A percentile compares a stretch with the other conserved stretches of the same genome.
phyloP scores from a whole-genome alignment of 2,329 filamentous ascomycete genomes.

The Emergomyces africanus region DNA sequence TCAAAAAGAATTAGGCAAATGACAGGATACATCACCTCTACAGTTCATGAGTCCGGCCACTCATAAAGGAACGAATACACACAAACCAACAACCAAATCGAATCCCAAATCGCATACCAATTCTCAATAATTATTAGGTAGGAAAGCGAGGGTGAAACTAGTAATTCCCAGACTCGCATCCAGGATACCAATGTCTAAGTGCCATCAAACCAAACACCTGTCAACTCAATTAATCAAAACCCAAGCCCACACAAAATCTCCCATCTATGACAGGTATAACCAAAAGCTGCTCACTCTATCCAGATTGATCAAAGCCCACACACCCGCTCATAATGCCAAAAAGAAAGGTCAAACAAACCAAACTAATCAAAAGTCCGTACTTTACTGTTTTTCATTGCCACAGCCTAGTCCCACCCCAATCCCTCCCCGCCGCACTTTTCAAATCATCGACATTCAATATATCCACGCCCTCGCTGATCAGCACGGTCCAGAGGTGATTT shows the following conservation, averaged over 20 bases:
- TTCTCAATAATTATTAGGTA: neutral
- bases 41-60: neutral
- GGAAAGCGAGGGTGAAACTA: neutral
- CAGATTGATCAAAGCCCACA: neutral
- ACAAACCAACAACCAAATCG: neutral
- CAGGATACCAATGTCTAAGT: neutral
- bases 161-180: neutral
- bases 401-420: slow-evolving; percentile 32
- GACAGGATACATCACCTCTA: neutral
- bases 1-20: neutral
- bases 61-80: neutral
- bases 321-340: neutral
- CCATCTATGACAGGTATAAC: neutral
- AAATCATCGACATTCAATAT: slow-evolving; percentile 48
- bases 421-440: slow-evolving; percentile 32
- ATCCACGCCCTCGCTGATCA: slow-evolving; percentile 43
- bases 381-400: slow-evolving; percentile 10
- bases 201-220: neutral
- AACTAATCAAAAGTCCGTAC: neutral
- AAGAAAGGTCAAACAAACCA: neutral
- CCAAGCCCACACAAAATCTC: neutral
- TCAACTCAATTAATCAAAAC: neutral
- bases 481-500: slow-evolving; percentile 42
- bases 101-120: neutral
- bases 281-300: neutral